phyloP scores from a whole-genome alignment of 2,329 filamentous ascomycete species.

The Neurospora sp. region DNA sequence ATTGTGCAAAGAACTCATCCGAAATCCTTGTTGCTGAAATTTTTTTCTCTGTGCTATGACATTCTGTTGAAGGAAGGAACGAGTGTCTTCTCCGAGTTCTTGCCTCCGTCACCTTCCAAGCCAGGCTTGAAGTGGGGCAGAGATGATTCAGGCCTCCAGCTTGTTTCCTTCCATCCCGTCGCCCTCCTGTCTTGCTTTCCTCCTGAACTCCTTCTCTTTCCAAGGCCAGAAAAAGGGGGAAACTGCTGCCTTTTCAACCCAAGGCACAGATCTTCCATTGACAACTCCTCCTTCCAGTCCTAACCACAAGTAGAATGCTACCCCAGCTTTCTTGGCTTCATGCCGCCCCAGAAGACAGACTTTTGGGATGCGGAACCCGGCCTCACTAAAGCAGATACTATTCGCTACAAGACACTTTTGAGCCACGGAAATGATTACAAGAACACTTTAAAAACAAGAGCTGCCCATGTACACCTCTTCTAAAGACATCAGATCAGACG shows the following conservation, averaged over 20 bases:
- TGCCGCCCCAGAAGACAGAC: too few relatives aligned
- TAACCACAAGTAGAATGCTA: too few relatives aligned
- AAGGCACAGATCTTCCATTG: too few relatives aligned
- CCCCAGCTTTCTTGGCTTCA: too few relatives aligned
- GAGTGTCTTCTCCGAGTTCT: not conserved
- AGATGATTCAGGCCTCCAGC: not conserved
- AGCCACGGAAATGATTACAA: not conserved
- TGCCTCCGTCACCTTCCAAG: not conserved
- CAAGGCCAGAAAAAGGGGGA: too few relatives aligned
- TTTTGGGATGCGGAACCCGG: too few relatives aligned
- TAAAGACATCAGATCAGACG: not conserved
- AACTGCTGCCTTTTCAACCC: too few relatives aligned
- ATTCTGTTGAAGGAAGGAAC: not conserved
- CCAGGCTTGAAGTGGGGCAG: not conserved
- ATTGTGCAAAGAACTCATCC: not conserved
- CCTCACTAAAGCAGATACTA: too few relatives aligned
- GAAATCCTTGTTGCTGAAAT: not conserved
- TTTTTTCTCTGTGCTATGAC: not conserved
- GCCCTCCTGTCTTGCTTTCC: not conserved
- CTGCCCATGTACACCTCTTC: not conserved
- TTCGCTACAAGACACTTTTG: not conserved
- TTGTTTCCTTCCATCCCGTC: not conserved
- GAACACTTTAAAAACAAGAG: not conserved
- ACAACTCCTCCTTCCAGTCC: too few relatives aligned
- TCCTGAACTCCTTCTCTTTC: too few relatives aligned